Evolutionary conservation across 192 early-diverging fungal species (phyloP), one percentile per base, ranked within the genome.

Genomic region (Coemansia sp.): DNA sequence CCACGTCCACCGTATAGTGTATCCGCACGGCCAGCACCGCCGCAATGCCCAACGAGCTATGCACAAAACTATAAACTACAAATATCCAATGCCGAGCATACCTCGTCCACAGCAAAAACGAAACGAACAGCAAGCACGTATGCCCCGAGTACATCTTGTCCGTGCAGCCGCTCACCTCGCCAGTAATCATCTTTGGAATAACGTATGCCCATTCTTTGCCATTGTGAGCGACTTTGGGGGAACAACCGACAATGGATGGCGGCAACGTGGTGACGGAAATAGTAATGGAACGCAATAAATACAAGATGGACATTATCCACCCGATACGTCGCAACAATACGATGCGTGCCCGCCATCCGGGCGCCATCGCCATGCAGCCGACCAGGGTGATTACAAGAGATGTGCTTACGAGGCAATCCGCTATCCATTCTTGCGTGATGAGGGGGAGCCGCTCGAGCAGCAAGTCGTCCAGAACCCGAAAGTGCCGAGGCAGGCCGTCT

Each of bases 111-210:
- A 78, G 49, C 45, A 85, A 59, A 15, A 80, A 78, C 44, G 81
- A 75, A 5, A 76, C 53, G 11, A 67, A 50, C 26, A 85, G 65
- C 8, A 83, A 50, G 2, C 68, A 64, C 0, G 84, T 83, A 54
- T 85, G 84, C 7, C 84, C 84, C 18, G 82, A 83, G 41, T 80
- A 85, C 32, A 85, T 74, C 51, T 80, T 81, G 66, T 85, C 80
- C 5, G 82, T 81, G 62, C 84, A 85, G 16, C 70, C 74, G 40
- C 68, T 62, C 14, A 55, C 49, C 40, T 62, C 28, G 3, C 81
- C 80, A 14, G 66, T 66, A 31, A 69, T 51, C 40, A 68, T 68
- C 5, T 48, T 53, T 5, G 53, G 61, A 14, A 71, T 40, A 10
- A 67, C 49, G 12, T 21, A 40, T 2, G 56, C 10, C 40, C 64